A percentile compares a stretch with the other conserved stretches of the same genome.
Conservation (phyloP, 2,329 filamentous ascomycete species). For the Trichoderma polysporum region DNA sequence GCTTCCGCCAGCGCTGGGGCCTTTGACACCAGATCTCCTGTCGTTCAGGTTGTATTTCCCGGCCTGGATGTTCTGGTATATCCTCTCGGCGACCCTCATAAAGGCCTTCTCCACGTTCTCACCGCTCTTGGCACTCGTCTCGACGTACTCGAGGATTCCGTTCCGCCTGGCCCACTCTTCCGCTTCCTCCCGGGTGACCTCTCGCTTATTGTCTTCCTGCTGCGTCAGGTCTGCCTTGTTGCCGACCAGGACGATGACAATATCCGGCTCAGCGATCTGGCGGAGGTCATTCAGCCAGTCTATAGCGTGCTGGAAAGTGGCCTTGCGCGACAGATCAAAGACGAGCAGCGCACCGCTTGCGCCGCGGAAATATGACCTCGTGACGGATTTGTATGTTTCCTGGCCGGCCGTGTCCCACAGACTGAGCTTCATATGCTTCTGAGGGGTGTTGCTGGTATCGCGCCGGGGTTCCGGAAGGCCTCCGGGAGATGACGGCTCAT, state of each 20-base stretch:
- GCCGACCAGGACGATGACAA: slow-evolving; percentile 90
- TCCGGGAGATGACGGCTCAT: slow-evolving; percentile 25
- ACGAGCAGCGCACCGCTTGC: slow-evolving; percentile 73
- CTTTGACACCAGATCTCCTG: slow-evolving; percentile 86
- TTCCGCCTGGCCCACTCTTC: slow-evolving; percentile 86
- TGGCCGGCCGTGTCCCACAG: slow-evolving; percentile 97
- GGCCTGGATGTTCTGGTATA: slow-evolving; percentile 95
- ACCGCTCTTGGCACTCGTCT: slow-evolving; percentile 94
- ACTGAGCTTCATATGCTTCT: slow-evolving; percentile 87
- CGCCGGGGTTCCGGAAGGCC: slow-evolving; percentile 57
- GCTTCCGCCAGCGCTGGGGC: slow-evolving; percentile 52
- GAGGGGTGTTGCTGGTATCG: slow-evolving; percentile 41
- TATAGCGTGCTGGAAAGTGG: slow-evolving; percentile 84
- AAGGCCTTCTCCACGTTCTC: slow-evolving; percentile 94
- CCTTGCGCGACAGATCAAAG: slow-evolving; percentile 85
- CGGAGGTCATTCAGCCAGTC: slow-evolving; percentile 93
- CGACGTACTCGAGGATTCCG: slow-evolving; percentile 87
- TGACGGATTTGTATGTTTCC: slow-evolving; percentile 97
- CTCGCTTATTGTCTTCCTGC: slow-evolving; percentile 60
- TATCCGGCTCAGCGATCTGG: slow-evolving; percentile 92
- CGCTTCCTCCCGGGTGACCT: slow-evolving; percentile 80
- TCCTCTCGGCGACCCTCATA: slow-evolving; percentile 87
- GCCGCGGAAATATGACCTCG: slow-evolving; percentile 88
- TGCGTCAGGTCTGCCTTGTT: slow-evolving; percentile 87
- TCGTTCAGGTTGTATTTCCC: slow-evolving; percentile 95